Base-by-base conservation (phyloP, 331 rosid genomes). In the Spiraea crenata region DNA sequence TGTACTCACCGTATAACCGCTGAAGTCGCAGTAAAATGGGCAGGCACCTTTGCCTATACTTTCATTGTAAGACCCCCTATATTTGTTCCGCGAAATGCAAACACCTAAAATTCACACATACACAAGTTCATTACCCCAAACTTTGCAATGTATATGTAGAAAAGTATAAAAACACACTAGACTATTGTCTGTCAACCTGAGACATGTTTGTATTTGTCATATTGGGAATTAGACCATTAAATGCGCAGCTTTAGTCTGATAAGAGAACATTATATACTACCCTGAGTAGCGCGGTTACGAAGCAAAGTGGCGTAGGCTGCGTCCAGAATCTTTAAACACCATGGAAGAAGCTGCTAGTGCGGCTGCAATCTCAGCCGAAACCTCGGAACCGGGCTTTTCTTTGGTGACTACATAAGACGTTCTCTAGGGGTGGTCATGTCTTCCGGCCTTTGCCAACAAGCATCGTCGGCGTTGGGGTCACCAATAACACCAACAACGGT, bases 11-110 rank as follows among this genome's bases (percentile, higher is more conserved):
- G 71, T 71, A 67, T 88, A 88, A 37, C 86, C 86, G 20, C 52
- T 73, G 77, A 7, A 58, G 59, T 81, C 83, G 31, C 96, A 90
- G 62, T 88, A 88, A 78, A 82, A 90, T 0, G 92, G 92, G 73
- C 96, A 90, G 4, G 31, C 84, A 5, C 41, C 76, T 0, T 13
- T 55, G 6, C 85, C 86, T 61, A 84, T 59, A n/a, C 82, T 76
- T 3, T 34, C 47, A 25, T 82, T 86, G 31, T 84, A 90, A 37
- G 87, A 71, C 19, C 96, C 93, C 55, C 82, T 78, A 4, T 82
- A 51, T 58, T 56, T 72, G 66, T 88, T n/a, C 86, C 19, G 93
- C 91, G 55, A 88, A n/a, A 90, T 40, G 79, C 65, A 74, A 90
- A 87, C 13, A 87, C 93, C 91, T 87, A 31, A 57, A 14, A 57